Evolutionary conservation across 352 stramenopile genomes (phyloP).

Genomic region (Phytophthora sansomeana): DNA sequence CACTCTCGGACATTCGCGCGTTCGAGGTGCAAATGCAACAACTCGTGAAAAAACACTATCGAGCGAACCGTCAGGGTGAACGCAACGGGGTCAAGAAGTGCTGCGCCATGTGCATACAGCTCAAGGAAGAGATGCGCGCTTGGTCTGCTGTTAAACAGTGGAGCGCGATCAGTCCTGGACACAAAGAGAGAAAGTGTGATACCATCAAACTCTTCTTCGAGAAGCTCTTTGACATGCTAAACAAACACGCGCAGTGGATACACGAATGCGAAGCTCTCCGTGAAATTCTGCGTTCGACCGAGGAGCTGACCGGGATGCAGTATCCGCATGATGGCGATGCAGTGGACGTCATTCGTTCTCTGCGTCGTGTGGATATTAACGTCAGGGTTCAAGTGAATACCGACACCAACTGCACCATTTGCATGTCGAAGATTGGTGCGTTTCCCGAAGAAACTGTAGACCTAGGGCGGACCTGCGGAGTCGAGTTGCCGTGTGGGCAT

Average conservation of each 20-base stretch:
- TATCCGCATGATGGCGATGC: conserved; percentile 58
- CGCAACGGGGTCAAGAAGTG: conserved; percentile 34
- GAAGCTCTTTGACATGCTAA: conserved; percentile 53
- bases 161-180: conserved; percentile 50
- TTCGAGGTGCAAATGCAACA: conserved; percentile 50
- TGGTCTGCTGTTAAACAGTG: conserved; percentile 53
- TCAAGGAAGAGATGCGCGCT: conserved; percentile 47
- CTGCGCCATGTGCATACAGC: conserved; percentile 54
- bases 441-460: conserved; percentile 18
- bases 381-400: neutral
- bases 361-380: conserved; percentile 43
- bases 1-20: conserved; percentile 49
- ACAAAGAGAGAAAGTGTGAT: conserved; percentile 61
- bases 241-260: conserved; percentile 48
- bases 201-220: conserved; percentile 57
- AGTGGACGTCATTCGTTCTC: conserved; percentile 49
- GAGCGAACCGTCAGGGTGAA: conserved; percentile 24
- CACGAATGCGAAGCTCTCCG: conserved; percentile 57
- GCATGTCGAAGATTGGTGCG: conserved; percentile 42
- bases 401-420: conserved; percentile 63
- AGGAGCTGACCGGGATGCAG: conserved; percentile 57
- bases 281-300: conserved; percentile 56
- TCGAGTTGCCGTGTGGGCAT: conserved; percentile 63
- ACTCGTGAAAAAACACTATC: conserved; percentile 47
- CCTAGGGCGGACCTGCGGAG: conserved; percentile 20